These are phyloP conservation scores for Moricandia moricandioides DNA, from an alignment of 345 rosid species.

Conservation along the genomic window DNA sequence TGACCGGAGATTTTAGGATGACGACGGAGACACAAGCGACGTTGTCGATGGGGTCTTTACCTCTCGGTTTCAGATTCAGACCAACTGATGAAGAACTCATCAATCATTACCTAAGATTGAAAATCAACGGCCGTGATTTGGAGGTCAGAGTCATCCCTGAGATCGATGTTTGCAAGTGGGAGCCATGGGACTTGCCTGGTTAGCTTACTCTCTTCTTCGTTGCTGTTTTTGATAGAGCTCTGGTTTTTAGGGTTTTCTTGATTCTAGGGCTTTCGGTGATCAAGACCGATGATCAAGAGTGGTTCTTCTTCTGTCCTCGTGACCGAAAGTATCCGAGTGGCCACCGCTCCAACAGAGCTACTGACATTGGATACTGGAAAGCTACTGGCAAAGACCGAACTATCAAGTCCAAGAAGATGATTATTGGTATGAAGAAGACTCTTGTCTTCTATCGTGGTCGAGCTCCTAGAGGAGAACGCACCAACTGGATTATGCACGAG, in stretches of 20 bases:
- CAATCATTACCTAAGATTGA: conserved; percentile 72
- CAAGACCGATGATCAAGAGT: conserved; percentile 82
- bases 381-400: conserved; percentile 94
- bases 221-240: neutral
- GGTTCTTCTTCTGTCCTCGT: conserved; percentile 95
- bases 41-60: conserved; percentile 57
- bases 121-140: conserved; percentile 83
- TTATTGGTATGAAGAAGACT: conserved; percentile 95
- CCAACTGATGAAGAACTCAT: conserved; percentile 94
- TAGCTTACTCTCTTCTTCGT: neutral
- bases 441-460: conserved; percentile 86
- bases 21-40: conserved; percentile 39
- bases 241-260: neutral
- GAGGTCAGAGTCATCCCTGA: conserved; percentile 79
- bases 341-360: conserved; percentile 91
- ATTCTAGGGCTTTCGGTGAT: conserved; percentile 66
- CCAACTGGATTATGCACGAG: conserved; percentile 95
- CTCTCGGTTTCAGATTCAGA: conserved; percentile 82
- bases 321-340: conserved; percentile 95
- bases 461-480: conserved; percentile 89
- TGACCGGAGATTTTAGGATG: conserved; percentile 5
- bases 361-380: conserved; percentile 94
- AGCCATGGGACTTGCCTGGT: conserved; percentile 97
- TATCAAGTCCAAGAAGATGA: conserved; percentile 54
- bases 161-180: conserved; percentile 90